Percentiles rank a stretch among this genome's conserved stretches.
Conservation (phyloP, 2,329 filamentous ascomycete genomes). For the Nemania bipapillata region DNA sequence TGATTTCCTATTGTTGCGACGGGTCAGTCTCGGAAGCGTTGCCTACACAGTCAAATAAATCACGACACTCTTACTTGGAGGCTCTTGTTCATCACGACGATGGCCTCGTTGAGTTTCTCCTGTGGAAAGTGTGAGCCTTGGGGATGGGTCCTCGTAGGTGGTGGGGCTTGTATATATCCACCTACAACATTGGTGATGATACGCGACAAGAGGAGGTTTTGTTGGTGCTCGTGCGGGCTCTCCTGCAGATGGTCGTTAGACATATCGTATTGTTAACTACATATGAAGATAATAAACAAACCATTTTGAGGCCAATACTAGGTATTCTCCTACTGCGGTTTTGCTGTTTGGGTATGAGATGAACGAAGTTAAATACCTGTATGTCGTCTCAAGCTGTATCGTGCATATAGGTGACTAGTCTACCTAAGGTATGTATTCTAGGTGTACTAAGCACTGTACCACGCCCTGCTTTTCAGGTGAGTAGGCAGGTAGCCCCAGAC, state of each 20-base stretch:
- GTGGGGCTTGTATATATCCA: conserved; percentile 43
- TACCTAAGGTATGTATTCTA: not conserved
- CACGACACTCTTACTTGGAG: conserved; percentile 71
- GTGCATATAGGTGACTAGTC: not conserved
- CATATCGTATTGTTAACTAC: not conserved
- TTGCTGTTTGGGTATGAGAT: not conserved
- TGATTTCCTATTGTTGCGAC: conserved; percentile 79
- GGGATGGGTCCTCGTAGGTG: not conserved
- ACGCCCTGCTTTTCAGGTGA: too few species aligned
- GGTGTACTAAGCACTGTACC: conserved; percentile 2
- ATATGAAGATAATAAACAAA: conserved; percentile 16
- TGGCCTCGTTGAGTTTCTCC: conserved; percentile 97
- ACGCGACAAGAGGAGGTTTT: conserved; percentile 89
- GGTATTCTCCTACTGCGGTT: not conserved
- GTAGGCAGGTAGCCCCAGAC: too few species aligned
- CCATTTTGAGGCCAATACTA: conserved; percentile 40
- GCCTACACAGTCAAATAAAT: rapidly evolving
- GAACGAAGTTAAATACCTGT: not conserved
- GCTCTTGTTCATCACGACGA: conserved; percentile 90
- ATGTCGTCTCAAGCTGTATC: not conserved
- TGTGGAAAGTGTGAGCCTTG: conserved; percentile 53
- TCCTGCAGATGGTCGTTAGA: conserved; percentile 66
- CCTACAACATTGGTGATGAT: conserved; percentile 98
- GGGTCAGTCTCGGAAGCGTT: not conserved
- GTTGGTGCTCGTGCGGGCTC: conserved; percentile 96